A percentile compares a stretch with the other conserved stretches of the same genome.
These are phyloP conservation scores for Gossypium ekmanianum DNA, from an alignment of 345 rosid species.

Conservation along the genomic window DNA sequence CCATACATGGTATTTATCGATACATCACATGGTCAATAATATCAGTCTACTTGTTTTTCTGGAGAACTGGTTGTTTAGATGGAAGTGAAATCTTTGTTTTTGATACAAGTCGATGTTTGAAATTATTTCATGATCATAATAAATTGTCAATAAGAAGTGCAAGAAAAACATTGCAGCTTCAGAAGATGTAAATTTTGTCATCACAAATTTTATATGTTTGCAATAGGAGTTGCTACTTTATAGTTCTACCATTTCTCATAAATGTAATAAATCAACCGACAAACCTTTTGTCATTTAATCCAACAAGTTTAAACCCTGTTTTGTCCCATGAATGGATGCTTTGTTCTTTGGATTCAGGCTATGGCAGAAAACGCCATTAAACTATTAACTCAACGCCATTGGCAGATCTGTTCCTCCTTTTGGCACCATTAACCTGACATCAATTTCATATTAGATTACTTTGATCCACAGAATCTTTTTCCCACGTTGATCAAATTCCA, in stretches of 20 bases:
- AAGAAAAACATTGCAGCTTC: constrained; percentile 17
- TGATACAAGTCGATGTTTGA: not conserved
- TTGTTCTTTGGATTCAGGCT: not conserved
- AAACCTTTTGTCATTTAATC: not conserved
- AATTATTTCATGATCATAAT: constrained; percentile 7
- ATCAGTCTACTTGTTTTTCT: not conserved
- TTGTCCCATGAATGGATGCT: not conserved
- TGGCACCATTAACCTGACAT: not conserved
- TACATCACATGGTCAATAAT: not conserved
- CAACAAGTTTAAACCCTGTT: not conserved
- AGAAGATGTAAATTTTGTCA: constrained; percentile 1
- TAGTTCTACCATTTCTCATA: constrained; percentile 1
- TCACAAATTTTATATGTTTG: constrained; percentile 11
- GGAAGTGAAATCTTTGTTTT: constrained; percentile 13
- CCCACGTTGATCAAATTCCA: not conserved
- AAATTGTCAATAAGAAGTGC: constrained; percentile 20
- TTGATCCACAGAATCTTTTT: not conserved
- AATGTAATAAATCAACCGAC: constrained; percentile 15
- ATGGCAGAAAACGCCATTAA: not conserved
- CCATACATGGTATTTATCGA: constrained; percentile 9
- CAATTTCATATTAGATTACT: not conserved
- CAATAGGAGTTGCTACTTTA: constrained; percentile 12
- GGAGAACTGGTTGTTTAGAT: not conserved
- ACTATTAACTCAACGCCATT: not conserved
- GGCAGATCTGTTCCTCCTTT: not conserved